A percentile compares a stretch with the other conserved stretches of the same genome.
These are phyloP conservation scores for Trichoderma sp. DNA, from an alignment of 2,329 filamentous ascomycete species.

Conservation along the genomic window DNA sequence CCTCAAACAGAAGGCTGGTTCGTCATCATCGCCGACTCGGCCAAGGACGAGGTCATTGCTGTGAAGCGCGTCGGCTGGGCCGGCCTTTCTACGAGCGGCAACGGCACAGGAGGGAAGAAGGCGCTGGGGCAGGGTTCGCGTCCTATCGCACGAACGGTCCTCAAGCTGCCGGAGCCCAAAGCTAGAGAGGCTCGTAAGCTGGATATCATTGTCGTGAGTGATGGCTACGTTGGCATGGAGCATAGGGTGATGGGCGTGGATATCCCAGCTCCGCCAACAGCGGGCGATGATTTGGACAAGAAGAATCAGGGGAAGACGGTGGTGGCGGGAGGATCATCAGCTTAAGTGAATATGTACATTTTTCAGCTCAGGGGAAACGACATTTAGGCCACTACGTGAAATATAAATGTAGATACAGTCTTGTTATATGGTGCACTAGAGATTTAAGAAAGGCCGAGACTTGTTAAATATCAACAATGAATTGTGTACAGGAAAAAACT, in stretches of 20 bases:
- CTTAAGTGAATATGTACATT: background rate
- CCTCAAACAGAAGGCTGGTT: conserved; percentile 95
- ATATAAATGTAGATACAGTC: background rate
- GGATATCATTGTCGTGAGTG: conserved; percentile 78
- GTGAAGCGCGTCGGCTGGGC: conserved; percentile 84
- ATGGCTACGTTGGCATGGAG: conserved; percentile 80
- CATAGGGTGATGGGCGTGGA: conserved; percentile 52
- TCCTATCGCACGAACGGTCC: conserved; percentile 55
- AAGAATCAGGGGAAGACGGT: background rate
- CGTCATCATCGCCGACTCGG: conserved; percentile 69
- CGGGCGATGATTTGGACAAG: conserved; percentile 50
- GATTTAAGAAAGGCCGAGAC: background rate
- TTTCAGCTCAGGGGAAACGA: too few species aligned
- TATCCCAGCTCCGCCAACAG: conserved; percentile 52
- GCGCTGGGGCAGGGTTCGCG: conserved; percentile 44
- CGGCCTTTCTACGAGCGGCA: background rate
- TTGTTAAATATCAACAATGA: too few species aligned
- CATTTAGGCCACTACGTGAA: too few species aligned
- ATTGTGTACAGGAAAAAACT: too few species aligned
- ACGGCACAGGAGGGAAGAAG: conserved; percentile 29
- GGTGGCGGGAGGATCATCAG: background rate
- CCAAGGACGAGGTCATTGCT: conserved; percentile 75
- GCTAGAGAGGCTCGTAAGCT: conserved; percentile 59
- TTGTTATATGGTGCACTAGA: background rate
- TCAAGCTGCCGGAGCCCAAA: conserved; percentile 60